A percentile compares a stretch with the other conserved stretches of the same genome.
phyloP scores from a whole-genome alignment of 225 moss, liverwort and hornwort genomes.

The Pseudoscleropodium purum region DNA sequence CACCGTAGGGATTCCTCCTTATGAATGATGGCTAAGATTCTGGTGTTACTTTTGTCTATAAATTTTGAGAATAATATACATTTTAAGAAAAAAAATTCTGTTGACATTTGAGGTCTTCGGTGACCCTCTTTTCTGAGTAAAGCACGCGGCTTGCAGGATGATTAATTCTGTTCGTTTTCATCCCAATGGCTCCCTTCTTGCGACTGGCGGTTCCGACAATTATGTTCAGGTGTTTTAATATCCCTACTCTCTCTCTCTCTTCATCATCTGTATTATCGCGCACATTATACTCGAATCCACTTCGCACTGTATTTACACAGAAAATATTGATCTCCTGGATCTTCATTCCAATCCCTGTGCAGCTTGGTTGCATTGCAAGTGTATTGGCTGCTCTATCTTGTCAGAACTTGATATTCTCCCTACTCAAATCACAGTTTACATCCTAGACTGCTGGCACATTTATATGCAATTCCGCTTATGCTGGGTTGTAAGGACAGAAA shows the following conservation, averaged over 20 bases:
- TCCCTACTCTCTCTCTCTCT: neutral
- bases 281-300: neutral
- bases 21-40: neutral
- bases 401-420: neutral
- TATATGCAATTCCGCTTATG: neutral
- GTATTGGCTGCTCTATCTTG: neutral
- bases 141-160: constrained; percentile 32
- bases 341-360: neutral
- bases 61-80: neutral
- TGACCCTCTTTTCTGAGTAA: neutral
- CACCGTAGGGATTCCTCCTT: neutral
- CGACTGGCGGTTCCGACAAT: constrained; percentile 65
- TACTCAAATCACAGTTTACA: neutral
- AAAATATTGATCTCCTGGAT: neutral
- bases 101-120: neutral
- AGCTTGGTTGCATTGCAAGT: neutral
- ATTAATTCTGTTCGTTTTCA: constrained; percentile 80
- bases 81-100: neutral
- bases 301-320: neutral
- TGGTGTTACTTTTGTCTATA: neutral
- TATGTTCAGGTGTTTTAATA: constrained; percentile 59
- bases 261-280: neutral
- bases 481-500: neutral
- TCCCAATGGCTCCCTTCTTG: constrained; percentile 65
- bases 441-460: neutral